Percentiles rank a stretch among this genome's conserved stretches.
Evolutionary conservation across 2,329 filamentous ascomycete species (phyloP).

Genomic region (Hyphodiscus sp.): DNA sequence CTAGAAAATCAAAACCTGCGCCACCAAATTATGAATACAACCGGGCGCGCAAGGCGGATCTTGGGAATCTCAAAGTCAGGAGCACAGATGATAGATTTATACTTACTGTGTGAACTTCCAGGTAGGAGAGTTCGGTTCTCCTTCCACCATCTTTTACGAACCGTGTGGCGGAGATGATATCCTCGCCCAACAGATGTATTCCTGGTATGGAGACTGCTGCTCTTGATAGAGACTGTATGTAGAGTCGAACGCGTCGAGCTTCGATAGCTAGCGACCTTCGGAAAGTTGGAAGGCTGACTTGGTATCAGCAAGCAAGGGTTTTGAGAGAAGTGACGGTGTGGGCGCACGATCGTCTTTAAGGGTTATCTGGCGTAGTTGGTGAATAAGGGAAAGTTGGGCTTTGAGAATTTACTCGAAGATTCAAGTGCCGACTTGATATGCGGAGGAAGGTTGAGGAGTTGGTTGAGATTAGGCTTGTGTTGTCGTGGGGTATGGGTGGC

Average conservation of each 20-base stretch:
- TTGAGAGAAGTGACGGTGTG: constrained; percentile 19
- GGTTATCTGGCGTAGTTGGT: constrained; percentile 1
- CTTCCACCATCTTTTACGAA: constrained; percentile 81
- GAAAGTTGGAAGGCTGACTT: neutral
- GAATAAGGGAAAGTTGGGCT: constrained; percentile 7
- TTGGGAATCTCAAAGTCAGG: neutral
- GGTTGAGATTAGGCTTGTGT: constrained; percentile 8
- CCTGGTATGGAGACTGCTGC: constrained; percentile 3
- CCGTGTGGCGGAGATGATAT: constrained; percentile 26
- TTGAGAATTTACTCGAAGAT: neutral
- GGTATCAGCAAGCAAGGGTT: constrained; percentile 18
- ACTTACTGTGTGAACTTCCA: constrained; percentile 95
- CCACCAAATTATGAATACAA: neutral
- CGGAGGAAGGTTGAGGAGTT: constrained; percentile 6
- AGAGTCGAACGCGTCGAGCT: constrained; percentile 21
- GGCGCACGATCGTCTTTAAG: neutral
- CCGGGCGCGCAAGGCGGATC: neutral
- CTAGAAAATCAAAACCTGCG: neutral
- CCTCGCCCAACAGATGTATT: constrained; percentile 21
- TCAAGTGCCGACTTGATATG: constrained; percentile 4
- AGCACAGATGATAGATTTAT: constrained; percentile 3
- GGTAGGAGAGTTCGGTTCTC: constrained; percentile 87
- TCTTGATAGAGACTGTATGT: constrained; percentile 8
- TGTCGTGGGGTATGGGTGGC: constrained; percentile 18
- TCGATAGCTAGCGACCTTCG: constrained; percentile 1